Base-by-base conservation (phyloP, 192 early-diverging fungal species). In the Chytriomyces confervae region DNA sequence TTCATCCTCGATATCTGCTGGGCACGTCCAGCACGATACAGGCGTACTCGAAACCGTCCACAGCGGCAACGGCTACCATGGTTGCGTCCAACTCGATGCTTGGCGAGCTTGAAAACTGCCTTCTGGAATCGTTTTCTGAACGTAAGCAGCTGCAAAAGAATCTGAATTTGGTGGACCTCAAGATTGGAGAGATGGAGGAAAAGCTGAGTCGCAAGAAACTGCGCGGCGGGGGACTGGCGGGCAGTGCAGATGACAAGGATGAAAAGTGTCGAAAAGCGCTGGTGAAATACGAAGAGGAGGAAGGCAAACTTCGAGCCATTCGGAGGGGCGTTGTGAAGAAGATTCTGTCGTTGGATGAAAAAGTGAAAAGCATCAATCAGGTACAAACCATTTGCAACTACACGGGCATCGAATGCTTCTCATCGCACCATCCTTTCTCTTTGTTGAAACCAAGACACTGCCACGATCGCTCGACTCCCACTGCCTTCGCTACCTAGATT, bases 351-450 rank as follows among this genome's bases (percentile, higher is more conserved):
- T 29, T 84, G 69, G 85, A 86, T 69, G 85, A 84, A 11, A 79
- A 74, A 71, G 79, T 82, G 8, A 72, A 74, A 43, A 84, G 76
- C 73, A 77, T 86, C 8, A 66, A 81, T 65, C 66, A 85, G 69
- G 76, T 84, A 7, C 18, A 18, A 18, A 73, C 13, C 3, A 23
- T 36, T 36, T 36, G 36, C 36, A 36, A 36, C 36, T 36, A 36
- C 36, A 0, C 36, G 1, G 36, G 36, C 36, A 36, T 36, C 23
- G 20, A 61, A 51, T 62, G 9, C 48, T 46, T 10, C 48, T 23
- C 29, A 75, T 23, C 11, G n/a, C 4, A 16, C 66, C 13, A 16
- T 0, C 47, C 3, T 45, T 13, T 47, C 0, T 2, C 10, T 45
- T 4, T 10, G 45, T 27, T 61, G 45, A 60, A 50, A 0, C 18